Base-by-base conservation (phyloP, 352 stramenopile genomes). In the Globisporangium mamillatum region DNA sequence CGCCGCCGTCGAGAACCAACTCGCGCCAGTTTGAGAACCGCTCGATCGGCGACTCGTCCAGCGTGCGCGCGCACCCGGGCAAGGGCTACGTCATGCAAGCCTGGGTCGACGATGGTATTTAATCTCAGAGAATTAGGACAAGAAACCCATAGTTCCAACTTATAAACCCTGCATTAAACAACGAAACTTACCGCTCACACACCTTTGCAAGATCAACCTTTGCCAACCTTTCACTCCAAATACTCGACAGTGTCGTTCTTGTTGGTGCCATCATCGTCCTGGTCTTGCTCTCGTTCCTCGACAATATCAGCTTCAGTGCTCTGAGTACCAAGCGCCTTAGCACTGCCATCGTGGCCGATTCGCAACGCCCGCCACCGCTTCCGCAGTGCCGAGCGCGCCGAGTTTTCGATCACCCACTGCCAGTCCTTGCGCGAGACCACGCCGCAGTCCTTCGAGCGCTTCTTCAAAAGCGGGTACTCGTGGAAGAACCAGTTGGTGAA, bases 401-500 rank as follows among this genome's bases (percentile, higher is more conserved):
- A 90, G 61, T 85, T 74, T 14, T 91, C 72, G 2, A 86, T 76
- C 8, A 90, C 75, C 87, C 81, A 93, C 41, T 85, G 73, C 65
- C 82, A 88, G 61, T 93, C 85, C 6, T 69, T 46, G n/a, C 65
- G 73, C 1, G 70, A 78, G 9, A 94, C 54, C 1, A 82, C 74
- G 1, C 84, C 87, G 66, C 84, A 93, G 7, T 89, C 83, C 0
- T 66, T 71, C 16, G 73, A 81, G 29, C 87, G 76, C 44, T 76
- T 77, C 22, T 80, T 78, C 32, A 94, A 64, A 10, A 82, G 53
- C 6, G 75, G 63, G 32, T 81, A 84, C 63, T 94, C 87, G 69
- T 91, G 77, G 6, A 69, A 56, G 58, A 91, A 90, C 84, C 87
- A 94, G 3, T 67, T 70, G 10, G 77, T 78, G 53, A 94, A 94